These are phyloP conservation scores for Diaporthe citriasiana DNA, from an alignment of 2,329 filamentous ascomycete species.

Conservation along the genomic window DNA sequence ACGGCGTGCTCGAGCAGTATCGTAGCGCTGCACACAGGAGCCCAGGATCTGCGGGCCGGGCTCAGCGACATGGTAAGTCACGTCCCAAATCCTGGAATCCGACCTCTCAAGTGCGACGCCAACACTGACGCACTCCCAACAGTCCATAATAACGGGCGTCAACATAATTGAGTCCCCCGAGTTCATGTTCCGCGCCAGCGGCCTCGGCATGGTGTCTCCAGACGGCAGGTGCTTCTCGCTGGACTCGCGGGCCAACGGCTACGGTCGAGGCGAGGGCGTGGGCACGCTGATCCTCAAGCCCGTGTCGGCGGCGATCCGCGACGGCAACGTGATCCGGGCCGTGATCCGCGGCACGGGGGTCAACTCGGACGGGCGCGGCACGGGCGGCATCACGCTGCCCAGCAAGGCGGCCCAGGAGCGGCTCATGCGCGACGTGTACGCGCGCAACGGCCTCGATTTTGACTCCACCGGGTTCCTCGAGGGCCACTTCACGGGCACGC, in stretches of 20 bases:
- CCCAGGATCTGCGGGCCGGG: slow-evolving; percentile 37
- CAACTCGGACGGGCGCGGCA: slow-evolving; percentile 52
- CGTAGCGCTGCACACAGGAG: slow-evolving; percentile 48
- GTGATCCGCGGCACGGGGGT: slow-evolving; percentile 48
- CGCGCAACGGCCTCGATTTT: slow-evolving; percentile 46
- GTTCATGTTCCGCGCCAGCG: slow-evolving; percentile 48
- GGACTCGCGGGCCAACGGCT: slow-evolving; percentile 39
- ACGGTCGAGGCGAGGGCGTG: slow-evolving; percentile 36
- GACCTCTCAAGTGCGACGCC: not conserved
- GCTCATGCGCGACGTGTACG: slow-evolving; percentile 53
- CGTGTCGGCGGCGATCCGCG: slow-evolving; percentile 28
- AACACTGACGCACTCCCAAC: slow-evolving; percentile 1
- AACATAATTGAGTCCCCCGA: slow-evolving; percentile 39
- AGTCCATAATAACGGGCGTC: slow-evolving; percentile 40
- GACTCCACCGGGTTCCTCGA: slow-evolving; percentile 50
- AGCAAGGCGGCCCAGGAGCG: slow-evolving; percentile 51
- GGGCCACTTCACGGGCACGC: slow-evolving; percentile 54
- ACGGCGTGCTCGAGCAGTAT: slow-evolving; percentile 62
- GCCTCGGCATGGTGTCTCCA: slow-evolving; percentile 36
- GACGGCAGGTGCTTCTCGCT: slow-evolving; percentile 38
- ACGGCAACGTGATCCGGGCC: slow-evolving; percentile 39
- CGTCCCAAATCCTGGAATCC: not conserved
- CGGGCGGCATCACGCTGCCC: slow-evolving; percentile 54
- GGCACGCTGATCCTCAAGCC: slow-evolving; percentile 36
- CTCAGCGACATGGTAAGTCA: slow-evolving; percentile 38